Percentiles rank a stretch among this genome's conserved stretches.
Conservation (phyloP, 345 rosid genomes). For the sweet orange (Citrus sinensis) region DNA sequence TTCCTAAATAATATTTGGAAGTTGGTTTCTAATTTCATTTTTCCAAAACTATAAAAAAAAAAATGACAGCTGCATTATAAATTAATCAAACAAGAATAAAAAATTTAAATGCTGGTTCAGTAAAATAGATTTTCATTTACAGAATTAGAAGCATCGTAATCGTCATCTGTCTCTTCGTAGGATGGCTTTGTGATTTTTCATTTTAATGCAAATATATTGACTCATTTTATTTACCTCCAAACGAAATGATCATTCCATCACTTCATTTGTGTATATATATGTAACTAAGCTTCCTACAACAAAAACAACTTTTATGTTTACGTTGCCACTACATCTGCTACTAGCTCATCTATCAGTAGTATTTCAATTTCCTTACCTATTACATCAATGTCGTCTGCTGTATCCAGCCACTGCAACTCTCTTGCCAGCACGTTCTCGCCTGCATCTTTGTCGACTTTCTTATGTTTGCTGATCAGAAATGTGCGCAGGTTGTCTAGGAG, state of each 20-base stretch:
- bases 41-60: neutral
- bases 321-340: conserved; percentile 46
- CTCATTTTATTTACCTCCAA: conserved; percentile 15
- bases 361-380: conserved; percentile 75
- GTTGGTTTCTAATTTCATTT: neutral
- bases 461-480: conserved; percentile 35
- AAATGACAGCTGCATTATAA: neutral
- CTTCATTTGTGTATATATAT: conserved; percentile 16
- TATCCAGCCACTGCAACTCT: conserved; percentile 55
- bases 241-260: conserved; percentile 31
- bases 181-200: neutral
- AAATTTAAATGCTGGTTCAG: no score
- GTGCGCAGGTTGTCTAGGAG: conserved; percentile 42
- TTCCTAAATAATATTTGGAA: neutral
- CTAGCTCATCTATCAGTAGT: conserved; percentile 58
- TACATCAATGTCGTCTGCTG: conserved; percentile 47
- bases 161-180: neutral
- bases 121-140: no score
- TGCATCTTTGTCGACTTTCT: conserved; percentile 33
- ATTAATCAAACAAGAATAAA: neutral
- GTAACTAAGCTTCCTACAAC: conserved; percentile 20
- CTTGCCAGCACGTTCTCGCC: conserved; percentile 32
- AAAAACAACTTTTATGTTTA: conserved; percentile 14
- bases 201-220: neutral
- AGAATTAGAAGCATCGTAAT: neutral